Evolutionary conservation across 345 rosid species (phyloP).

Genomic region (Linum usitatissimum): DNA sequence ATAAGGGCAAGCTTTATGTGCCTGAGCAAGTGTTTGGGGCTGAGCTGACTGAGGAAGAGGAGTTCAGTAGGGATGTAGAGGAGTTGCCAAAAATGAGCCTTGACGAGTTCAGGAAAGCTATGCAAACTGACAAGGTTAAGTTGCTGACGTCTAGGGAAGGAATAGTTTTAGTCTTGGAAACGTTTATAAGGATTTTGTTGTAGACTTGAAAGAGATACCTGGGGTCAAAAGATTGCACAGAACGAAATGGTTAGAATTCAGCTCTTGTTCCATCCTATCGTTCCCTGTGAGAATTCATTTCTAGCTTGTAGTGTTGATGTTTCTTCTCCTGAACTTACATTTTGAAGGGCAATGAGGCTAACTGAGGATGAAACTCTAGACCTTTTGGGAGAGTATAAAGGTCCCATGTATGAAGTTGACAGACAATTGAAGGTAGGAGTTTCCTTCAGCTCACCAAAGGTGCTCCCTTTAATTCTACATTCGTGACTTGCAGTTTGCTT

Average conservation of each 20-base stretch:
- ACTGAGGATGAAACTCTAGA: slow-evolving; percentile 43
- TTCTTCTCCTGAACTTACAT: background rate
- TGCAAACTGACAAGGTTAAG: slow-evolving; percentile 54
- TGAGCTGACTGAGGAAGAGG: slow-evolving; percentile 65
- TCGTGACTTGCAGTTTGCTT: background rate
- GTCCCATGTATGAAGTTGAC: slow-evolving; percentile 65
- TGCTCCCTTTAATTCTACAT: slow-evolving; percentile 9
- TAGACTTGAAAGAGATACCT: slow-evolving; percentile 77
- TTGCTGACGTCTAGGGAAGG: slow-evolving; percentile 62
- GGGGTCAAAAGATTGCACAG: slow-evolving; percentile 77
- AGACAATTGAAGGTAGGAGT: slow-evolving; percentile 55
- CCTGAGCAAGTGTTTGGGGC: slow-evolving; percentile 76
- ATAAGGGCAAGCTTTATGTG: slow-evolving; percentile 78
- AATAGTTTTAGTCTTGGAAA: slow-evolving; percentile 16
- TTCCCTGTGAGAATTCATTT: background rate
- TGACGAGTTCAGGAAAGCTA: slow-evolving; percentile 59
- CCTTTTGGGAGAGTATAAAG: slow-evolving; percentile 53
- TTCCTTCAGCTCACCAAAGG: slow-evolving; percentile 12
- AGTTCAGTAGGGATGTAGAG: slow-evolving; percentile 44
- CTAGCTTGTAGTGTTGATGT: background rate
- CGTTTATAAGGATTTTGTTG: slow-evolving; percentile 45
- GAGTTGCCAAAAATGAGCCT: slow-evolving; percentile 64
- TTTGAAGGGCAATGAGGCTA: slow-evolving; percentile 68
- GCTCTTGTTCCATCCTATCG: slow-evolving; percentile 1
- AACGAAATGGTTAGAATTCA: slow-evolving; percentile 58